Evolutionary conservation across 768 basidiomycete genomes (phyloP).

Genomic region (Collybiopsis confluens): DNA sequence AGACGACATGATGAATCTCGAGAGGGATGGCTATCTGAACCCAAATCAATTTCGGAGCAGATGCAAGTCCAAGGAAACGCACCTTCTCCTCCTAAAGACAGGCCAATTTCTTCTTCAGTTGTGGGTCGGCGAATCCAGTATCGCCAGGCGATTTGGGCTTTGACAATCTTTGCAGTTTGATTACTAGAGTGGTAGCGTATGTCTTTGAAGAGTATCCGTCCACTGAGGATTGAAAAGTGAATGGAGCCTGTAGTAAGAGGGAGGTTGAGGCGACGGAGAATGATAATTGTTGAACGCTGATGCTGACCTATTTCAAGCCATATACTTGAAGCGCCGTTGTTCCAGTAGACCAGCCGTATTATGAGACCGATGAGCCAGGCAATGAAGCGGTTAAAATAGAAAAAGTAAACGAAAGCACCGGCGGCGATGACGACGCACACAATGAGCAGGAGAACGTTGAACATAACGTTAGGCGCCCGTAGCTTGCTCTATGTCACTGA

Average conservation of each 20-base stretch:
- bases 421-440: constrained; percentile 55
- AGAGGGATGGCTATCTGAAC: constrained; percentile 29
- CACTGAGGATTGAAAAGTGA: constrained; percentile 85
- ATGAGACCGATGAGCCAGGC: constrained; percentile 61
- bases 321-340: constrained; percentile 64
- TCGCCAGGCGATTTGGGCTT: constrained; percentile 86
- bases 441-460: constrained; percentile 57
- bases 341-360: constrained; percentile 77
- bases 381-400: constrained; percentile 88
- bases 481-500: too few species aligned
- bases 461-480: constrained; percentile 31
- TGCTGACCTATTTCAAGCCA: constrained; percentile 90
- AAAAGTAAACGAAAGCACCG: constrained; percentile 68
- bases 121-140: constrained; percentile 88
- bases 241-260: constrained; percentile 60
- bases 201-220: constrained; percentile 85
- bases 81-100: constrained; percentile 49
- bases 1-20: constrained; percentile 69
- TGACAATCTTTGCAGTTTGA: constrained; percentile 79
- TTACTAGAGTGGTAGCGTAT: constrained; percentile 89
- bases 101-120: constrained; percentile 64
- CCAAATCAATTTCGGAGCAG: neutral
- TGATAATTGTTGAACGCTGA: constrained; percentile 15
- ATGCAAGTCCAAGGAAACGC: constrained; percentile 22
- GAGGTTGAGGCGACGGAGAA: neutral